Percentiles rank a stretch among this genome's conserved stretches.
These are phyloP conservation scores for Phaffomyces thermotolerans DNA, from an alignment of 805 yeast species.

Conservation along the genomic window DNA sequence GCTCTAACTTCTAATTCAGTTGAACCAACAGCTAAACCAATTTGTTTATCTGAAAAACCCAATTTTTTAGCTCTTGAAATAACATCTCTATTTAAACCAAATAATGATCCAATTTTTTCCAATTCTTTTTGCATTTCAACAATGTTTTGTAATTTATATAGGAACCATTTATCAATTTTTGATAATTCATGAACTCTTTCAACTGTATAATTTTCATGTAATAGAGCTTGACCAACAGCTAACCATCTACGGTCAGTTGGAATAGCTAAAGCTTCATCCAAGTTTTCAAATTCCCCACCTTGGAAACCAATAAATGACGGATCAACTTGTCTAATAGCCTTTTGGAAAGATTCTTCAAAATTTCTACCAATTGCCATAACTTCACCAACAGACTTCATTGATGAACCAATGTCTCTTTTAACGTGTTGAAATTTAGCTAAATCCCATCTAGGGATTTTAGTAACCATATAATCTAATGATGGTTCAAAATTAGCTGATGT, in stretches of 20 bases:
- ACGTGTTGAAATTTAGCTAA: constrained; percentile 92
- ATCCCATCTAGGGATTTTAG: constrained; percentile 99
- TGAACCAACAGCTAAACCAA: constrained; percentile 66
- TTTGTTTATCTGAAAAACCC: constrained; percentile 94
- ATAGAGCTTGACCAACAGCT: constrained; percentile 95
- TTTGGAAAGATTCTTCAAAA: constrained; percentile 95
- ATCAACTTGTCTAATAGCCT: constrained; percentile 93
- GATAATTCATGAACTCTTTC: constrained; percentile 88
- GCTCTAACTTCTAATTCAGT: constrained; percentile 78
- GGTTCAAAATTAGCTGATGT: constrained; percentile 98
- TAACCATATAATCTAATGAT: constrained; percentile 90
- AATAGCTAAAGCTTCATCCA: constrained; percentile 69
- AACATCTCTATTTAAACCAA: constrained; percentile 57
- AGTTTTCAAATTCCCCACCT: constrained; percentile 71
- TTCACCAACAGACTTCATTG: constrained; percentile 99
- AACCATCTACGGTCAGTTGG: constrained; percentile 97
- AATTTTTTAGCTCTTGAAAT: constrained; percentile 79
- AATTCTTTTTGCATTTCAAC: constrained; percentile 76
- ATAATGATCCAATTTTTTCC: constrained; percentile 53
- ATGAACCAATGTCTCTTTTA: constrained; percentile 85
- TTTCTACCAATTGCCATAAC: constrained; percentile 99
- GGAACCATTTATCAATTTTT: constrained; percentile 94
- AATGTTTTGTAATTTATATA: constrained; percentile 86
- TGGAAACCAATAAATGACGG: constrained; percentile 89
- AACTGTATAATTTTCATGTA: constrained; percentile 86